These are phyloP conservation scores for Alternaria rosae DNA, from an alignment of 2,329 filamentous ascomycete species.

Conservation along the genomic window DNA sequence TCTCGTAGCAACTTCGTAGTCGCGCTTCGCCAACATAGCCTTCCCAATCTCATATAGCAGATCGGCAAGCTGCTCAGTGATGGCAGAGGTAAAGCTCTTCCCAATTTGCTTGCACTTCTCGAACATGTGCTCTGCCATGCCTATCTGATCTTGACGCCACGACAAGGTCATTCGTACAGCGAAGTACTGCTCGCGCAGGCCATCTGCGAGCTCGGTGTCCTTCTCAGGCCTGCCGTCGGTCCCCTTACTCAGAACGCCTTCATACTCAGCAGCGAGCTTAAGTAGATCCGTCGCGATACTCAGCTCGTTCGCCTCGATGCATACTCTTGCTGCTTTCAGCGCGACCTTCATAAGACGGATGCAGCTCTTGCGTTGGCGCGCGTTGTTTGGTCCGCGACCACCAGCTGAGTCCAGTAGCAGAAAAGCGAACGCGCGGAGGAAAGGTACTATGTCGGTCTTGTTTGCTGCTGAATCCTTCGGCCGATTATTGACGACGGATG, in stretches of 20 bases:
- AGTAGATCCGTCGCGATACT: conserved; percentile 68
- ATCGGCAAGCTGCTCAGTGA: conserved; percentile 70
- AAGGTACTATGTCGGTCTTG: conserved; percentile 27
- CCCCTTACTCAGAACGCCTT: conserved; percentile 34
- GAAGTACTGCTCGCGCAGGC: conserved; percentile 68
- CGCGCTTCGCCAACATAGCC: conserved; percentile 60
- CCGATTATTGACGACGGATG: conserved; percentile 20
- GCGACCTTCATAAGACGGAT: conserved; percentile 71
- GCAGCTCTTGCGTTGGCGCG: conserved; percentile 34
- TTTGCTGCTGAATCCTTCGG: conserved; percentile 42
- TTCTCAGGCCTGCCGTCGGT: conserved; percentile 30
- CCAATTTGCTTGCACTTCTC: conserved; percentile 59
- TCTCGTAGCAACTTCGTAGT: conserved; percentile 65
- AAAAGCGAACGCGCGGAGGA: conserved; percentile 68
- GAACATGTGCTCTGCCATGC: conserved; percentile 82
- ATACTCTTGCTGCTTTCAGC: conserved; percentile 69
- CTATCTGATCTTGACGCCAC: conserved; percentile 75
- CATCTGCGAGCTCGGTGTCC: conserved; percentile 40
- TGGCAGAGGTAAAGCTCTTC: conserved; percentile 55
- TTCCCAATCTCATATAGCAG: conserved; percentile 77
- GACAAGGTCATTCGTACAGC: conserved; percentile 73
- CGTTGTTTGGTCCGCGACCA: conserved; percentile 24
- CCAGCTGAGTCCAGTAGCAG: conserved; percentile 65
- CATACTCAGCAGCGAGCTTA: conserved; percentile 67
- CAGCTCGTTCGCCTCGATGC: conserved; percentile 66